Evolutionary conservation across 352 stramenopile genomes (phyloP), one percentile per base, ranked within the genome.

Genomic region (Globisporangium orthogonon): DNA sequence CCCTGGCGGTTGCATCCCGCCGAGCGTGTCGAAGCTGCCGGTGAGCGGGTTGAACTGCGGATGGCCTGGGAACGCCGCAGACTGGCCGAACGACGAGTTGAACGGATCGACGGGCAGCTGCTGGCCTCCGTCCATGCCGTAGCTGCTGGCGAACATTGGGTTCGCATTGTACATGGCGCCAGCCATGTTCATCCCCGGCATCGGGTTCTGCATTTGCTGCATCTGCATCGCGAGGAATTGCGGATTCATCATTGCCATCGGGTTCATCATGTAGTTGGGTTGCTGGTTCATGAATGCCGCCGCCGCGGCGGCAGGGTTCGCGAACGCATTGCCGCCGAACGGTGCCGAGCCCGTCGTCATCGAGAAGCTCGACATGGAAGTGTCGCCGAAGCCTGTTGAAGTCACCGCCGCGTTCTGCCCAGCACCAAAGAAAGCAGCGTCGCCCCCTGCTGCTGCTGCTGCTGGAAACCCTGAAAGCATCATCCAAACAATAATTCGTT

Each of bases 91-190:
- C 44, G 77, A 78, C 0, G 77, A 66, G 54, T 90, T 89, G 65
- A 90, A 90, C 31, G 82, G 77, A 56, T 91, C 76, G 35, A 70
- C 66, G 6, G 70, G 73, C 7, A 89, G 66, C 23, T 76, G 66
- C 23, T 76, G 79, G 50, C 23, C 86, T 52, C 45, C 52, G 53
- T 35, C 64, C 60, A 71, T 73, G 29, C 50, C 49, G 29, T 66
- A 66, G n/a, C 41, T 35, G 61, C 70, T 76, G 23, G 23, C 23
- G 46, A 62, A 58, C 63, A 67, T 66, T 39, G 50, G 39, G 3
- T 45, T 43, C 1, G 66, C 31, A 44, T 66, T 72, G 55, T 77
- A 89, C 75, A 89, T 87, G 30, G 28, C 30, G 13, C 28, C 28
- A 0, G 49, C 50, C 56, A 83, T 69, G 44, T 72, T 78, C 73